Percentiles rank a stretch among this genome's conserved stretches.
Conservation (phyloP, 2,329 filamentous ascomycete genomes). For the Arachnomyces sp. region DNA sequence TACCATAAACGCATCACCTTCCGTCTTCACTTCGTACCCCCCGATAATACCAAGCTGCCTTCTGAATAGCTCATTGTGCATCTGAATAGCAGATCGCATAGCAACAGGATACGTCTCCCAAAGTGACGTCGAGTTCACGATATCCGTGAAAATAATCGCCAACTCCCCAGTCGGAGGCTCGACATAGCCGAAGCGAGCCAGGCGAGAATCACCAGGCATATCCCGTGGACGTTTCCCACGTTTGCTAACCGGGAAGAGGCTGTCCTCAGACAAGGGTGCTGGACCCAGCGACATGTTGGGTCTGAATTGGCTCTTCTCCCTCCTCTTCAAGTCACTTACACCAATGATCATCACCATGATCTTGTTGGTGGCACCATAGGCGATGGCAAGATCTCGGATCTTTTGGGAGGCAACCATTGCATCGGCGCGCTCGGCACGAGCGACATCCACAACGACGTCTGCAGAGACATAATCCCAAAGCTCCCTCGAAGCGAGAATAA, state of each 20-base stretch:
- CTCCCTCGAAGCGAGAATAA: constrained; percentile 82
- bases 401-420: constrained; percentile 94
- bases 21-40: constrained; percentile 97
- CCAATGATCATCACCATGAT: constrained; percentile 99
- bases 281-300: constrained; percentile 82
- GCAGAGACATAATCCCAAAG: constrained; percentile 92
- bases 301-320: constrained; percentile 65
- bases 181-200: constrained; percentile 83
- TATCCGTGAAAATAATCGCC: constrained; percentile 94
- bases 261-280: constrained; percentile 53
- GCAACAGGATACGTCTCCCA: constrained; percentile 94
- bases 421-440: constrained; percentile 74
- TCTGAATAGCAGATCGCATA: constrained; percentile 93
- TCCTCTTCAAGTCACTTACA: constrained; percentile 79
- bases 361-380: constrained; percentile 87
- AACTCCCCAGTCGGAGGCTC: constrained; percentile 85
- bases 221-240: constrained; percentile 54
- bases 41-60: constrained; percentile 86
- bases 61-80: constrained; percentile 96
- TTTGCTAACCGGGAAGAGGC: constrained; percentile 54
- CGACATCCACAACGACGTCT: constrained; percentile 85
- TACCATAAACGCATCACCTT: constrained; percentile 99
- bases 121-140: constrained; percentile 92
- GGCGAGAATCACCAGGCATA: constrained; percentile 67
- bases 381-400: constrained; percentile 86